Percentiles rank a stretch among this genome's conserved stretches.
Evolutionary conservation across 108 stramenopile genomes (phyloP).

Genomic region (Pseudonitzschia multiseries): DNA sequence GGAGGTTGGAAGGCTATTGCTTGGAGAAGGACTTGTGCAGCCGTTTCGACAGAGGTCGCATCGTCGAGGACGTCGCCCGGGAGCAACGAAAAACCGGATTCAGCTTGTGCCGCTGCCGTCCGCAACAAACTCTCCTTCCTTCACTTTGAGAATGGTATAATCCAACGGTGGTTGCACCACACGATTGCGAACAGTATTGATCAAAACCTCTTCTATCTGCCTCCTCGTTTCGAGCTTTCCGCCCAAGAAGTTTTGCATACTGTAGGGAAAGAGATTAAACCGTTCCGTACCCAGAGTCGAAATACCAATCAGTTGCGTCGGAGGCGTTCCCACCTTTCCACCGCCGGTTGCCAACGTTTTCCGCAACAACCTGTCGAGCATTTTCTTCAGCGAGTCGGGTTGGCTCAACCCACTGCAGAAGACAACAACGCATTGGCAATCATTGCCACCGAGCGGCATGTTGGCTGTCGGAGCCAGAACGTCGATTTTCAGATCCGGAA

Average conservation of each 20-base stretch:
- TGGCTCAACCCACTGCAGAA: conserved; percentile 60
- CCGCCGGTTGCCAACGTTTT: conserved; percentile 52
- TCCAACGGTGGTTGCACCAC: conserved; percentile 58
- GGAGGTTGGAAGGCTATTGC: conserved; percentile 48
- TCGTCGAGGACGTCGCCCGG: conserved; percentile 69
- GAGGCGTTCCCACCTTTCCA: conserved; percentile 50
- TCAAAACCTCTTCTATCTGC: conserved; percentile 68
- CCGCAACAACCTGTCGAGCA: conserved; percentile 62
- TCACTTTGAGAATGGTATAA: conserved; percentile 81
- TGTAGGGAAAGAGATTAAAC: conserved; percentile 73
- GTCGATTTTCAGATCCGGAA: conserved; percentile 53
- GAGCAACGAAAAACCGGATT: conserved; percentile 30
- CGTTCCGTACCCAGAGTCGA: conserved; percentile 79
- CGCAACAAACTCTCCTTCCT: conserved; percentile 40
- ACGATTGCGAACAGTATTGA: conserved; percentile 47
- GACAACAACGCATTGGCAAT: conserved; percentile 56
- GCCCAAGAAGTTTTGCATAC: conserved; percentile 72
- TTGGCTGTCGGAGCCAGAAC: conserved; percentile 49
- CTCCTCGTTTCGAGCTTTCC: conserved; percentile 72
- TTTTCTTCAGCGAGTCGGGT: conserved; percentile 40
- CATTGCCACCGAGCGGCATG: conserved; percentile 73
- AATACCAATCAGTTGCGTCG: conserved; percentile 74
- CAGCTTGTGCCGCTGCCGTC: neutral
- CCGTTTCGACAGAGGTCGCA: conserved; percentile 33
- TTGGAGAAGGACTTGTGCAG: conserved; percentile 34